Conservation (phyloP, 1,284 basidiomycete genomes). For the Cutaneotrichosporon cutaneum region DNA sequence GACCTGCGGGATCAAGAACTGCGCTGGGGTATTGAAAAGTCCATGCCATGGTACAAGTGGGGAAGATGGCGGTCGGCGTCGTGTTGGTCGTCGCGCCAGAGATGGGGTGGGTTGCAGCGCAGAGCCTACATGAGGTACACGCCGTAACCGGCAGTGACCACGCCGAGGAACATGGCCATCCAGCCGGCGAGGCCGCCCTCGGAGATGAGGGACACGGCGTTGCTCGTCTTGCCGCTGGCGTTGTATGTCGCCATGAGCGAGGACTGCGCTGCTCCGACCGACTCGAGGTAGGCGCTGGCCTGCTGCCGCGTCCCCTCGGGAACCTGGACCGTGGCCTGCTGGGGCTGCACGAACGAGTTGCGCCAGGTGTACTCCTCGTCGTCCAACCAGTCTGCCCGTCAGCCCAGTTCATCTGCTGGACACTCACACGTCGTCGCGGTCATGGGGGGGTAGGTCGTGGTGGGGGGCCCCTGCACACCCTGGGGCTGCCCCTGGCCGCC, state of each 20-base stretch:
- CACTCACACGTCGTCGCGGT: conserved; percentile 17
- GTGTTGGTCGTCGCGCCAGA: background rate
- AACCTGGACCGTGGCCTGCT: conserved; percentile 35
- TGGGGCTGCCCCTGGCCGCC: background rate
- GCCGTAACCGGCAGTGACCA: conserved; percentile 4
- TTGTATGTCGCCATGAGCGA: background rate
- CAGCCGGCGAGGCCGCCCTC: conserved; percentile 3
- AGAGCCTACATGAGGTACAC: conserved; percentile 2
- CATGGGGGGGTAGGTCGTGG: conserved; percentile 17
- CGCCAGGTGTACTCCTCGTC: conserved; percentile 41
- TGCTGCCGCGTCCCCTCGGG: conserved; percentile 38
- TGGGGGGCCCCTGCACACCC: conserved; percentile 15
- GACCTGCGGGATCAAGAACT: conserved; percentile 6
- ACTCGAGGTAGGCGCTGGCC: conserved; percentile 32
- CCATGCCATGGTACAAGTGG: conserved; percentile 4
- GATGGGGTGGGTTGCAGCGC: background rate
- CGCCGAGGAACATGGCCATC: conserved; percentile 6
- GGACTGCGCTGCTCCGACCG: conserved; percentile 7
- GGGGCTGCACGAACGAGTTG: conserved; percentile 35
- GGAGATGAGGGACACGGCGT: background rate
- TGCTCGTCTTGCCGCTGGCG: background rate
- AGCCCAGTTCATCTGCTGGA: background rate
- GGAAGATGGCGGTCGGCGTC: background rate
- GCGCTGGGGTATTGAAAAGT: conserved; percentile 8
- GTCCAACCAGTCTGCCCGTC: conserved; percentile 15